Conservation (phyloP, 352 stramenopile species). For the Phytophthora sojae region DNA sequence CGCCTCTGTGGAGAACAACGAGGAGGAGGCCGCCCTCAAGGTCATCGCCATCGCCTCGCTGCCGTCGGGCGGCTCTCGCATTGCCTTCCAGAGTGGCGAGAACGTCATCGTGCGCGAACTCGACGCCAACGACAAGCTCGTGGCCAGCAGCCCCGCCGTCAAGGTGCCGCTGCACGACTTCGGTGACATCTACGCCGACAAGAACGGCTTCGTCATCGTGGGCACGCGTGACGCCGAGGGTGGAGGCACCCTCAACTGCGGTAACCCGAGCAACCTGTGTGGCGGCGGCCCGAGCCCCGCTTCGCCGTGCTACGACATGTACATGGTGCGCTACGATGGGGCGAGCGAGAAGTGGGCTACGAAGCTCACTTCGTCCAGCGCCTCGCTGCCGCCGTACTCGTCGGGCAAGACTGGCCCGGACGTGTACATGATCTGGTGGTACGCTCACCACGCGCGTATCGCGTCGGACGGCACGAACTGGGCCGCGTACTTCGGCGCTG, state of each 20-base stretch:
- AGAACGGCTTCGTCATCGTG: slow-evolving; percentile 56
- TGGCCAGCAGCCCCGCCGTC: slow-evolving; percentile 37
- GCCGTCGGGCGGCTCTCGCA: slow-evolving; percentile 45
- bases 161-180: slow-evolving; percentile 52
- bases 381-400: slow-evolving; percentile 57
- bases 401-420: slow-evolving; percentile 39
- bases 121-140: slow-evolving; percentile 50
- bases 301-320: slow-evolving; percentile 62
- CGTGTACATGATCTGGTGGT: slow-evolving; percentile 69
- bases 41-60: slow-evolving; percentile 54
- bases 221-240: slow-evolving; percentile 53
- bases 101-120: slow-evolving; percentile 53
- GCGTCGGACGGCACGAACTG: slow-evolving; percentile 60
- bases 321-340: slow-evolving; percentile 58
- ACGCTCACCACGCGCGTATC: slow-evolving; percentile 61
- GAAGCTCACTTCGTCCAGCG: slow-evolving; percentile 60
- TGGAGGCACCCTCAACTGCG: slow-evolving; percentile 61
- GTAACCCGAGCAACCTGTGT: slow-evolving; percentile 61
- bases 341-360: slow-evolving; percentile 55
- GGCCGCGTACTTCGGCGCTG: slow-evolving; percentile 59
- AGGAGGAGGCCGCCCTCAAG: slow-evolving; percentile 57
- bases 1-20: slow-evolving; percentile 36
- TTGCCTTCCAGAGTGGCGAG: slow-evolving; percentile 58
- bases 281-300: slow-evolving; percentile 34
- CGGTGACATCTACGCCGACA: slow-evolving; percentile 55